Base-by-base conservation (phyloP, 2,329 filamentous ascomycete genomes). In the Fusarium pininemorale region DNA sequence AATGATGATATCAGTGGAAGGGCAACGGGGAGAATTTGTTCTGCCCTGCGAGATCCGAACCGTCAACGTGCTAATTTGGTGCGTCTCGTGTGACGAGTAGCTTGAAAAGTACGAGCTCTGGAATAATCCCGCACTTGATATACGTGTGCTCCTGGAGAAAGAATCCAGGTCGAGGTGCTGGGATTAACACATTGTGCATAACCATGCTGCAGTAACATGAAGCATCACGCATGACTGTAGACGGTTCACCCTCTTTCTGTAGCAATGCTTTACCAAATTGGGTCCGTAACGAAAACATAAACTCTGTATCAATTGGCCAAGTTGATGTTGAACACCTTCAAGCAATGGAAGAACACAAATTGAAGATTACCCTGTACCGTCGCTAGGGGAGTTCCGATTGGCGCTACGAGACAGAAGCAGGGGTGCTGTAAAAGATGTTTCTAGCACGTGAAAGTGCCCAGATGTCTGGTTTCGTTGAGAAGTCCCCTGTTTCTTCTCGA, bases 381-480 rank as follows among this genome's bases (percentile, higher is more conserved):
- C 9, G 18, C 38, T 50, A 51, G 66, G 58, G 45, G 51, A 61
- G 32, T 64, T 74, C 67, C 61, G 72, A 75, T 66, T 66, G 59
- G 72, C n/a, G 28, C 63, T 42, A 47, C 26, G 41, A 38, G 7
- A 35, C 3, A 37, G 20, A 15, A 53, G 35, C 41, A 48, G 32
- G 67, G 65, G 18, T 71, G 55, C 50, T 50, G 32, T 12, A 13
- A 37, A 59, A 58, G 18, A 57, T 55, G 58, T 63, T 63, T 70
- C 39, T 61, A 68, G 72, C 75, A 77, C 70, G 75, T 77, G 75
- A 77, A 77, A 72, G 50, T 74, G 75, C 75, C 75, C 72, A 74
- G 45, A 59, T 57, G 63, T 66, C 64, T 77, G 72, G 55, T 58
- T 51, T 58, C n/a, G 75, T 75, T 73, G 67, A 75, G 59, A 75